phyloP scores from a whole-genome alignment of 352 stramenopile species.

The Aphanomyces euteiches region DNA sequence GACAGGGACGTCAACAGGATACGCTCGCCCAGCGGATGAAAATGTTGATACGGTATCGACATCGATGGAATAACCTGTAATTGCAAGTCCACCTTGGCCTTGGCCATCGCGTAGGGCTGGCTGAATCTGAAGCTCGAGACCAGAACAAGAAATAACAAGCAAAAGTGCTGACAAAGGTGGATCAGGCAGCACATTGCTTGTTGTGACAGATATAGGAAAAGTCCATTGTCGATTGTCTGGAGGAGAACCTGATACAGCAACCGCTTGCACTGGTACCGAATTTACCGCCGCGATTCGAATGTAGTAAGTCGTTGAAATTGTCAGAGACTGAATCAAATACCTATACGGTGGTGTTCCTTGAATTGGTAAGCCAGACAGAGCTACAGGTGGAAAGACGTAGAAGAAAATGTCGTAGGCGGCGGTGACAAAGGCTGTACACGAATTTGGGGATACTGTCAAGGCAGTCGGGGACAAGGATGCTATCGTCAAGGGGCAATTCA shows the following conservation, averaged over 20 bases:
- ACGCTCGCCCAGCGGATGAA: slow-evolving; percentile 47
- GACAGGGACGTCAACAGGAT: slow-evolving; percentile 42
- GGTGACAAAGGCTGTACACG: slow-evolving; percentile 48
- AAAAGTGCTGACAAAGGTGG: slow-evolving; percentile 54
- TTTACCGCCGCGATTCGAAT: slow-evolving; percentile 90
- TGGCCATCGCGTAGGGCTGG: slow-evolving; percentile 62
- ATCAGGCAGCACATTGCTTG: slow-evolving; percentile 80
- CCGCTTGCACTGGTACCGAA: slow-evolving; percentile 78
- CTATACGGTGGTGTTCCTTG: slow-evolving; percentile 76
- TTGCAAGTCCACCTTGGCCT: slow-evolving; percentile 40
- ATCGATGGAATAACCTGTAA: slow-evolving; percentile 63
- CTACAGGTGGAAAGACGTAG: slow-evolving; percentile 48
- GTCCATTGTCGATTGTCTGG: slow-evolving; percentile 92
- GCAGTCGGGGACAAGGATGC: slow-evolving; percentile 32
- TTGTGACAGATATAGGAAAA: slow-evolving; percentile 57
- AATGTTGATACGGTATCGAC: slow-evolving; percentile 72
- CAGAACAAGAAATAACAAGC: slow-evolving; percentile 53
- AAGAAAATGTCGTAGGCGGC: slow-evolving; percentile 54
- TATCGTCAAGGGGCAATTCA: slow-evolving; percentile 50
- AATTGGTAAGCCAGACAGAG: slow-evolving; percentile 56
- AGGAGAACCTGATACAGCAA: slow-evolving; percentile 70
- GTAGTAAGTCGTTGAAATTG: slow-evolving; percentile 77
- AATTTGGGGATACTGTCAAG: slow-evolving; percentile 32
- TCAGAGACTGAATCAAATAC: slow-evolving; percentile 71
- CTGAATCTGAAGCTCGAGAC: slow-evolving; percentile 73